phyloP scores from a whole-genome alignment of 1,284 basidiomycete genomes.

The Leccinum variabile region DNA sequence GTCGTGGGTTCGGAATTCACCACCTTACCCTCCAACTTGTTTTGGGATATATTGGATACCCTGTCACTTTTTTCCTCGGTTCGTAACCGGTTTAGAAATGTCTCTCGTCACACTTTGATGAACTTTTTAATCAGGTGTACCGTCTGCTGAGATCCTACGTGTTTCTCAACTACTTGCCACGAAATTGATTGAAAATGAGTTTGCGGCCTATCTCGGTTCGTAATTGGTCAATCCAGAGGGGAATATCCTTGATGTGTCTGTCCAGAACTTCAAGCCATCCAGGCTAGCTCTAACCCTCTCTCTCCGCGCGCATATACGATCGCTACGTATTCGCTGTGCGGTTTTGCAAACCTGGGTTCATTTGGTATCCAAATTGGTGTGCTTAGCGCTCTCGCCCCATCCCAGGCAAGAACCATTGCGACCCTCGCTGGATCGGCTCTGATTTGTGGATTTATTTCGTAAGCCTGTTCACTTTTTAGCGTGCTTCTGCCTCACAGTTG shows the following conservation, averaged over 20 bases:
- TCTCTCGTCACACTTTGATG: conserved; percentile 4
- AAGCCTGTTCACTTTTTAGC: conserved; percentile 10
- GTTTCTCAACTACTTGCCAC: conserved; percentile 83
- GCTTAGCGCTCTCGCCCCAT: conserved; percentile 80
- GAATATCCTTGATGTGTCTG: neutral
- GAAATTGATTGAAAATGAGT: conserved; percentile 88
- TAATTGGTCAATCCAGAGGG: conserved; percentile 3
- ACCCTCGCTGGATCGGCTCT: conserved; percentile 74
- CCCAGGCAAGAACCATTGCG: conserved; percentile 69
- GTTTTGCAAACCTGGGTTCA: conserved; percentile 86
- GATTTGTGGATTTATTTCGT: conserved; percentile 76
- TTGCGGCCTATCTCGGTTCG: conserved; percentile 69
- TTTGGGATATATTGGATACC: conserved; percentile 86
- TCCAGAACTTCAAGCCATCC: conserved; percentile 54
- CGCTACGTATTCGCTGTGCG: conserved; percentile 82
- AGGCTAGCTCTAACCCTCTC: conserved; percentile 52
- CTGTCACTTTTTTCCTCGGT: conserved; percentile 81
- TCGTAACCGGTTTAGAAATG: conserved; percentile 9
- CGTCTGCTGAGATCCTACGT: conserved; percentile 66
- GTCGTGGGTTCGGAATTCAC: conserved; percentile 82
- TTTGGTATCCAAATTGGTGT: conserved; percentile 92
- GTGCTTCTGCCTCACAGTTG: neutral
- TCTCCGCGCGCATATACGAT: conserved; percentile 76
- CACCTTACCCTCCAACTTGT: conserved; percentile 82
- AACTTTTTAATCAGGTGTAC: conserved; percentile 51